phyloP scores from a whole-genome alignment of 2,329 filamentous ascomycete genomes.

The Blastomyces parvus region DNA sequence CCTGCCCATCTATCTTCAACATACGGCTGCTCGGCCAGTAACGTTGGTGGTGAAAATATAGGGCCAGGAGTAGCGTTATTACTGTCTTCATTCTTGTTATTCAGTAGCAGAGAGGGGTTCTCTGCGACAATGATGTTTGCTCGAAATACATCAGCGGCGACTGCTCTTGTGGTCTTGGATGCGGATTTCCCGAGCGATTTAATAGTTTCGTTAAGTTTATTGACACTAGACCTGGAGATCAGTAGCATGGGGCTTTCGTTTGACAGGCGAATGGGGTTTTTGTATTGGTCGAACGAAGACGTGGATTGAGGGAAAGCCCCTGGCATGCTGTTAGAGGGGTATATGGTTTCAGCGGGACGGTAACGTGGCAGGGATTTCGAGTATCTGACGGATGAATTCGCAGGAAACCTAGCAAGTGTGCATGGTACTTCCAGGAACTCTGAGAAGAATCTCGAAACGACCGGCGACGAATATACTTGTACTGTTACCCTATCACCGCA shows the following conservation, averaged over 20 bases:
- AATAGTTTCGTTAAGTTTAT: conserved; percentile 66
- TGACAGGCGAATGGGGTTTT: conserved; percentile 59
- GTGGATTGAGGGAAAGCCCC: conserved; percentile 43
- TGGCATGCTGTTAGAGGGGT: conserved; percentile 32
- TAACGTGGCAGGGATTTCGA: conserved; percentile 60
- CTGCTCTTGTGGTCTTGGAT: conserved; percentile 39
- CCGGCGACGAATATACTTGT: conserved; percentile 56
- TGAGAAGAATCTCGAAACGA: conserved; percentile 70
- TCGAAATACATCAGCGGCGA: conserved; percentile 68
- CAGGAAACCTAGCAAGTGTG: conserved; percentile 71
- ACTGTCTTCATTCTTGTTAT: conserved; percentile 1
- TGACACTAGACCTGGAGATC: conserved; percentile 70
- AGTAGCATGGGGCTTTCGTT: conserved; percentile 92
- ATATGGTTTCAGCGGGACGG: conserved; percentile 21
- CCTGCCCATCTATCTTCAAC: conserved; percentile 69
- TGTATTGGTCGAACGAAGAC: conserved; percentile 43
- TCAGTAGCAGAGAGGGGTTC: conserved; percentile 29
- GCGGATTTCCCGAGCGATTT: conserved; percentile 47
- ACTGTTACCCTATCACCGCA: conserved; percentile 72
- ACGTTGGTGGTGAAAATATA: conserved; percentile 20
- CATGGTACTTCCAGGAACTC: conserved; percentile 67
- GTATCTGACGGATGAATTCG: conserved; percentile 56
- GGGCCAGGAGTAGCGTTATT: neutral
- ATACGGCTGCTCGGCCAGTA: conserved; percentile 52
- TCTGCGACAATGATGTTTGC: conserved; percentile 73